Evolutionary conservation across 192 early-diverging fungal genomes (phyloP), one percentile per base, ranked within the genome.

Genomic region (Podila epicladia): DNA sequence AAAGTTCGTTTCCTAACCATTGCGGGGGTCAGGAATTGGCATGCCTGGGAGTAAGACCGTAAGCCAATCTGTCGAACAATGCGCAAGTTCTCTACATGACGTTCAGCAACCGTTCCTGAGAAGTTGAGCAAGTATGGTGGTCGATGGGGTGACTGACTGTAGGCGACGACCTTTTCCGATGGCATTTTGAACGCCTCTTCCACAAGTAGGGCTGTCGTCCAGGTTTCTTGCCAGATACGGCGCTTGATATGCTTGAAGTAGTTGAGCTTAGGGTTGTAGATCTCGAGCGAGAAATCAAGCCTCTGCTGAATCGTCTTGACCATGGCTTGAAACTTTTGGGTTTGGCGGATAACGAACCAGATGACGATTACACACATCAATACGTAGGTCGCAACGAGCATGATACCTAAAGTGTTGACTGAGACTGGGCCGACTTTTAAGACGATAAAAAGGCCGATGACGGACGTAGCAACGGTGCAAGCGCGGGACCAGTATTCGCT

Each of bases 191-290:
- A 91, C 59, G 87, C 82, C 26, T 88, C 87, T 68, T 85, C 85
- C 13, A 83, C 87, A 22, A 92, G 72, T 29, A 92, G 66, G 4
- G 88, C 83, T 35, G 87, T 89, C 4, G 89, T 88, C 91, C 91
- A 92, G 17, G 91, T 90, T 37, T 92, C 91, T 74, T 92, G 91
- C 91, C 91, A 92, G 60, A 92, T 85, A 5, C 91, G 83, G 28
- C 71, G 50, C 67, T 80, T 85, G n/a, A 87, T 82, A 19, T 71
- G 75, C 61, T 85, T 85, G 58, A 67, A 65, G 33, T 73, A 82
- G 68, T 85, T 75, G 19, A 82, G 65, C 28, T 69, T 72, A 24
- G 82, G 64, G 65, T 87, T 88, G 48, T 85, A 87, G 24, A 91
- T 84, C 24, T 86, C 83, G 3, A 87, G 64, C 8, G 88, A 65